Evolutionary conservation across 345 rosid species (phyloP), one percentile per base, ranked within the genome.

Genomic region (Lagerstroemia speciosa): DNA sequence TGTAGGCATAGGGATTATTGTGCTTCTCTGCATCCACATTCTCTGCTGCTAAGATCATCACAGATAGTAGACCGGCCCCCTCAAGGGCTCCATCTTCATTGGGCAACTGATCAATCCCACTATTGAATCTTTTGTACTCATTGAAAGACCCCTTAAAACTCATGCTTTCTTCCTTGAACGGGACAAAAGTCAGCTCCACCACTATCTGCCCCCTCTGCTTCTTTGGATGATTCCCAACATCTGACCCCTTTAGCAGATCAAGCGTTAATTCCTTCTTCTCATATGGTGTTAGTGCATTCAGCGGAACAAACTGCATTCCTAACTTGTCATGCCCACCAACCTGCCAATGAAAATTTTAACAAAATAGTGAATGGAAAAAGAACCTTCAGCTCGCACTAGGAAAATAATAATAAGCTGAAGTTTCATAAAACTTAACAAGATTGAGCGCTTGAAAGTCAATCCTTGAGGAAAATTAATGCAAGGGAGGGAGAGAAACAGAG

Each of bases 11-110:
- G 58, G 88, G 84, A 62, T 84, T 82, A 60, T 37, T 84, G 67
- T 81, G 88, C 67, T 43, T 62, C 69, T 77, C 72, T 58, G 85
- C 91, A 65, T 84, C 88, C 41, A 86, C 80, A 64, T 84, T 79
- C 71, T 78, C 75, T 3, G 86, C 88, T 58, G 84, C 73, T 43
- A 64, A 74, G 27, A 86, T 69, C 33, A 68, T 70, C 37, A 83
- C 82, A 30, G 79, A 45, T 41, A 83, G 82, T 65, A 85, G 73
- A 72, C 83, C 83, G 0, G 83, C 77, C 38, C 77, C 77, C 3
- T 69, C 43, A 1, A 71, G 41, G 3, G 70, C 55, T 12, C 64
- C 34, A 2, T 41, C 41, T 15, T 61, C 75, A 46, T 57, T 65
- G 0, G 75, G 63, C 46, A 65, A 66, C 30, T 41, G 43, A 64